Evolutionary conservation across 768 basidiomycete species (phyloP), one percentile per base, ranked within the genome.

Genomic region (Thelephora aurantiotincta): DNA sequence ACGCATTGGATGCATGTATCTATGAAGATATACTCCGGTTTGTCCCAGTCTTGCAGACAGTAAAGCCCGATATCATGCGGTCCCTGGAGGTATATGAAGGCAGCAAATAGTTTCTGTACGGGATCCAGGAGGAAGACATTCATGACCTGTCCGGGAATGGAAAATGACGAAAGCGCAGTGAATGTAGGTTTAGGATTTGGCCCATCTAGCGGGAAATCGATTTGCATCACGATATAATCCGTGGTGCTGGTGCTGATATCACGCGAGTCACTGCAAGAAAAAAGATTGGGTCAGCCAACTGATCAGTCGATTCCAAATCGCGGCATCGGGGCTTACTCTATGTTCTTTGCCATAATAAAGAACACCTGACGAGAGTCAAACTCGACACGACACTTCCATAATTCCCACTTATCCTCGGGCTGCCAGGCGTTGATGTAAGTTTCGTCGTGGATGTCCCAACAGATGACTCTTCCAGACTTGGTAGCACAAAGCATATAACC

Each of bases 361-460:
- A 74, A 85, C 33, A 83, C 81, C 0, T 77, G 74, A 49, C 77
- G 65, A 52, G 77, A 72, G 35, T 82, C 80, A 55, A 82, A 84
- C 56, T 83, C 82, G 14, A 85, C 81, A 7, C 82, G 64, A 53
- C 82, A 84, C 55, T 85, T 85, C 82, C 82, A 84, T 5, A 85
- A 56, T 54, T 82, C 80, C 81, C 82, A 84, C 44, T 64, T 62
- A 41, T 70, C 66, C 12, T 62, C 57, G 3, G 80, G 80, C 45
- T 76, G 74, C 82, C 82, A 85, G 49, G 82, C 77, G 0, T 78
- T 80, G 2, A 83, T 66, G 50, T 74, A 76, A 13, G 60, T 57
- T 44, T 83, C 77, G 2, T 69, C 67, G 45, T 74, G 73, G 12
- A 84, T 74, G 49, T 85, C 80, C 82, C 82, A 84, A 53, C 82